Percentiles rank a stretch among this genome's conserved stretches.
These are phyloP conservation scores for Prasinococcaceae sp. DNA, from an alignment of 139 green algal species.

Conservation along the genomic window DNA sequence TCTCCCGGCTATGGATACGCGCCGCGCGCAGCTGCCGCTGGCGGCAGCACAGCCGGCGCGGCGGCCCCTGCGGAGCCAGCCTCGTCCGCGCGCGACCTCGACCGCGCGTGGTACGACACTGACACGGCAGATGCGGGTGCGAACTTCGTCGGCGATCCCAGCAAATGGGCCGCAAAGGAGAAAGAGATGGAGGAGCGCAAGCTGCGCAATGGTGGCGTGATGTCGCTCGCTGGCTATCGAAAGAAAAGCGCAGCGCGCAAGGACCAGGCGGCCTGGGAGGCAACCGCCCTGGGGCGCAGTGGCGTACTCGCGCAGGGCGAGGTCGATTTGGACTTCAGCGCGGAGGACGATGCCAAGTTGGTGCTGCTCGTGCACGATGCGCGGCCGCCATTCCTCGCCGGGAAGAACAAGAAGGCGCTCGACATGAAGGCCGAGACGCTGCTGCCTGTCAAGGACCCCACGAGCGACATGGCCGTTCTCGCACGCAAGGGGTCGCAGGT, in stretches of 20 bases:
- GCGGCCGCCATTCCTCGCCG: constrained; percentile 86
- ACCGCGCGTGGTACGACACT: too few relatives aligned
- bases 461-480: constrained; percentile 91
- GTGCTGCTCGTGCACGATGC: constrained; percentile 83
- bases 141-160: too few relatives aligned
- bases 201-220: constrained; percentile 61
- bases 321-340: constrained; percentile 63
- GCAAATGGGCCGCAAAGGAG: too few relatives aligned
- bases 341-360: constrained; percentile 61
- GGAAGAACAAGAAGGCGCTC: constrained; percentile 55
- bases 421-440: constrained; percentile 73
- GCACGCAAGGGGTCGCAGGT: constrained; percentile 51
- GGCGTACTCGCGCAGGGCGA: constrained; percentile 50
- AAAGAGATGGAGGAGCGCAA: constrained; percentile 46
- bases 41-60: too few relatives aligned
- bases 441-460: constrained; percentile 85
- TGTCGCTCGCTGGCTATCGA: constrained; percentile 73
- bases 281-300: constrained; percentile 75
- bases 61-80: too few relatives aligned
- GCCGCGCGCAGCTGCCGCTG: too few relatives aligned
- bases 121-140: too few relatives aligned
- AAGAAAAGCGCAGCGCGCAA: constrained; percentile 68
- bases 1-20: too few relatives aligned
- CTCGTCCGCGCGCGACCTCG: too few relatives aligned
- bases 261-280: constrained; percentile 82